Evolutionary conservation across 192 early-diverging fungal species (phyloP).

Genomic region (Thoreauomyces humboldtii): DNA sequence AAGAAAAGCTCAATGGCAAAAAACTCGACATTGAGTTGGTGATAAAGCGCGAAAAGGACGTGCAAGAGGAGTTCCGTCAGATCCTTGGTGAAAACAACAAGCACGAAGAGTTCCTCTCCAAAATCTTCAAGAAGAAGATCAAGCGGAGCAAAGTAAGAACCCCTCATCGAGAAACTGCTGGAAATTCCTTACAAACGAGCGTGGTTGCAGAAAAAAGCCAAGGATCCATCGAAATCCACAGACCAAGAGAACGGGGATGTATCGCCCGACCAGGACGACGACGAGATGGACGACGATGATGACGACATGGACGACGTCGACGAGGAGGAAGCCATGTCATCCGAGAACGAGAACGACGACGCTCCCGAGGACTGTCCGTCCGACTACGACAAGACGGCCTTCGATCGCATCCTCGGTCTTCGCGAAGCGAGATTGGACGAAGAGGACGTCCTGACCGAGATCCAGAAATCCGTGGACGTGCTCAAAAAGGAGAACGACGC

Average conservation of each 20-base stretch:
- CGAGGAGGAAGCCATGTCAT: constrained; percentile 22
- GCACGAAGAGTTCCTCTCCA: constrained; percentile 56
- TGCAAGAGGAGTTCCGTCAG: constrained; percentile 50
- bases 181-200: not conserved
- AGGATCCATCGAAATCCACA: constrained; percentile 17
- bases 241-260: constrained; percentile 37
- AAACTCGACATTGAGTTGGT: constrained; percentile 57
- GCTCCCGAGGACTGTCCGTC: constrained; percentile 51
- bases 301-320: constrained; percentile 44
- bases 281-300: constrained; percentile 47
- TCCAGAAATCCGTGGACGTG: constrained; percentile 60
- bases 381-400: constrained; percentile 48
- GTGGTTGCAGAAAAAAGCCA: constrained; percentile 44
- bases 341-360: constrained; percentile 40
- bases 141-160: constrained; percentile 52
- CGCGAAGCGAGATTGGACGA: constrained; percentile 53
- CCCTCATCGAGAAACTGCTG: not conserved
- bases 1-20: constrained; percentile 58
- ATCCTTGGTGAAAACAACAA: constrained; percentile 59
- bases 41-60: constrained; percentile 48
- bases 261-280: constrained; percentile 39
- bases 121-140: constrained; percentile 61
- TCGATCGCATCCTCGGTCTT: constrained; percentile 39
- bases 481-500: constrained; percentile 65
- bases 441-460: constrained; percentile 56